phyloP scores from a whole-genome alignment of 2,329 filamentous ascomycete genomes.

The Claviceps pusilla region DNA sequence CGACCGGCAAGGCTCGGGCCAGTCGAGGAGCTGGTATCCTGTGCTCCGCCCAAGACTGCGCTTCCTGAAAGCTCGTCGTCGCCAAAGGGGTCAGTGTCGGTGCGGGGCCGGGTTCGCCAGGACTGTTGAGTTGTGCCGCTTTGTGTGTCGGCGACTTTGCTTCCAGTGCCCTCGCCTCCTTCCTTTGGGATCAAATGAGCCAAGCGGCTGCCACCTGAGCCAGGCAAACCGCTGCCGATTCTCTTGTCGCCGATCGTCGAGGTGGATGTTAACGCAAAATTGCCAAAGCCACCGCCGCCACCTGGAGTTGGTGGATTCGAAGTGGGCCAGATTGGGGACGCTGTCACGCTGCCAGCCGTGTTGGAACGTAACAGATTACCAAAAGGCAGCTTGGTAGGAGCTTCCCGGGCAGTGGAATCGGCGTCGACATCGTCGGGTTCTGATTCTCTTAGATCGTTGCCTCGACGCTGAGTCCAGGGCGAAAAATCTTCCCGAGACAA shows the following conservation, averaged over 20 bases:
- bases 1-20: constrained; percentile 17
- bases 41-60: constrained; percentile 59
- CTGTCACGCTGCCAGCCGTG: constrained; percentile 32
- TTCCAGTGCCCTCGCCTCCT: constrained; percentile 47
- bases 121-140: constrained; percentile 26
- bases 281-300: constrained; percentile 72
- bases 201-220: constrained; percentile 71
- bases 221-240: constrained; percentile 45
- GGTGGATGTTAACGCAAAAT: constrained; percentile 55
- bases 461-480: constrained; percentile 42
- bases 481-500: constrained; percentile 48
- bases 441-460: constrained; percentile 36
- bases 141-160: constrained; percentile 35
- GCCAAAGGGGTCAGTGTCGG: constrained; percentile 65
- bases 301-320: constrained; percentile 46
- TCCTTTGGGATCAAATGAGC: constrained; percentile 75
- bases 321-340: constrained; percentile 28
- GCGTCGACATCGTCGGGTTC: constrained; percentile 38
- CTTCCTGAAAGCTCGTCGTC: constrained; percentile 51
- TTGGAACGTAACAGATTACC: constrained; percentile 38
- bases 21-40: constrained; percentile 44
- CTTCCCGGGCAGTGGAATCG: constrained; percentile 17
- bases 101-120: constrained; percentile 47
- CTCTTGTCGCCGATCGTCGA: constrained; percentile 56
- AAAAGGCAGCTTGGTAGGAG: constrained; percentile 23